Conservation (phyloP, 1,284 basidiomycete genomes). For the Porodaedalea pini region DNA sequence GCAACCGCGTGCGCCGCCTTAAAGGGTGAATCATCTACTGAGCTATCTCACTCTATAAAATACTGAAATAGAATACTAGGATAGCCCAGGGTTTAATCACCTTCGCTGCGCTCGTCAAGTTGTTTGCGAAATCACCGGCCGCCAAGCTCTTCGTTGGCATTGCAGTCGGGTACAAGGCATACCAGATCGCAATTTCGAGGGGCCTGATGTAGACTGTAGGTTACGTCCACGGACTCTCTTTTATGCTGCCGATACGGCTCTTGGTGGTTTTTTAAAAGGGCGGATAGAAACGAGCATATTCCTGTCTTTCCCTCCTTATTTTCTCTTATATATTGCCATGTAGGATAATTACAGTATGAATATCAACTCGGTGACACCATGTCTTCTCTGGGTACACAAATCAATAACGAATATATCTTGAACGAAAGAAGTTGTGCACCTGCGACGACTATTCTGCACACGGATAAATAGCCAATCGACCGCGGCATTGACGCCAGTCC, state of each 20-base stretch:
- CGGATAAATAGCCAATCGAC: conserved; percentile 93
- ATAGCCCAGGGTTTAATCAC: conserved; percentile 7
- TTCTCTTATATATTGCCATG: background rate
- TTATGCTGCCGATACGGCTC: background rate
- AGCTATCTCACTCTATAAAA: background rate
- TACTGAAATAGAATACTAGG: background rate
- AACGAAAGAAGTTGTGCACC: conserved; percentile 15
- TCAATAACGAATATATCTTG: background rate
- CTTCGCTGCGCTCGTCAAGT: background rate
- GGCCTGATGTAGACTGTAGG: background rate
- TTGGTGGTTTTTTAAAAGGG: background rate
- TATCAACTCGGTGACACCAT: background rate
- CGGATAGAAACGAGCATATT: background rate
- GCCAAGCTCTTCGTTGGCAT: conserved; percentile 8
- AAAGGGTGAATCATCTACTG: conserved; percentile 28
- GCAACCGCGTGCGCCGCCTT: conserved; percentile 39
- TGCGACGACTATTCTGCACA: conserved; percentile 81
- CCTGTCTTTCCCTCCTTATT: background rate
- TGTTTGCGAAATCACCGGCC: conserved; percentile 1
- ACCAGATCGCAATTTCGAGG: conserved; percentile 1
- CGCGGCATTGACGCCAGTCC: conserved; percentile 84
- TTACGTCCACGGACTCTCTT: background rate
- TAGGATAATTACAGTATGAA: background rate
- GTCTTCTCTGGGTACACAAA: background rate
- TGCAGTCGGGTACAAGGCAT: conserved; percentile 10